Percentiles rank a stretch among this genome's conserved stretches.
phyloP scores from a whole-genome alignment of 495 filamentous ascomycete genomes.

The Tuber umbilicatum region DNA sequence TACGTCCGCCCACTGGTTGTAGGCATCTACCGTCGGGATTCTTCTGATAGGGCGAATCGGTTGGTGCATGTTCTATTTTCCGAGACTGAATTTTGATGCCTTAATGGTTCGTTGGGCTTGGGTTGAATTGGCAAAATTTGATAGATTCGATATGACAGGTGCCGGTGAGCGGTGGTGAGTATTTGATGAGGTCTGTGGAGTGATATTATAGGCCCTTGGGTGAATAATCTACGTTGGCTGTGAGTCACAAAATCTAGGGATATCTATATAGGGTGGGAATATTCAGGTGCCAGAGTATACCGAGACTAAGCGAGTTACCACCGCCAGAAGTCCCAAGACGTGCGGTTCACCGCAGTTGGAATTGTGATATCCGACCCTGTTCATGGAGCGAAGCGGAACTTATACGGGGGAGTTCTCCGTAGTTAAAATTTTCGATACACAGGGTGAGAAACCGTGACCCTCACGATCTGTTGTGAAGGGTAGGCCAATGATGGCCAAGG shows the following conservation, averaged over 20 bases:
- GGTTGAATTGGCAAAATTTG: not conserved
- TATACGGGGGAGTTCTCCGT: not conserved
- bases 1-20: constrained; percentile 47
- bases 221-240: not conserved
- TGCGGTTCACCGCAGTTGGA: not conserved
- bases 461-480: not conserved
- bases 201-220: too few relatives aligned
- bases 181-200: not conserved
- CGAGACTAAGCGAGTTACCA: not conserved
- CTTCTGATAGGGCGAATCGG: constrained; percentile 35
- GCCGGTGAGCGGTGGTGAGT: not conserved
- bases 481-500: not conserved
- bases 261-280: not conserved
- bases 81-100: not conserved
- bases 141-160: not conserved
- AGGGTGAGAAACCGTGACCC: not conserved
- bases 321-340: not conserved
- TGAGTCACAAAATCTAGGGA: not conserved
- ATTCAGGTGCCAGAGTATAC: not conserved
- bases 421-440: not conserved
- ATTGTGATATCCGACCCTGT: not conserved
- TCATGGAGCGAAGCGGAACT: not conserved
- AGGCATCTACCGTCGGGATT: constrained; percentile 45
- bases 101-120: not conserved
- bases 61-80: not conserved